Base-by-base conservation (phyloP, 345 rosid genomes). In the Aquilaria malaccensis region DNA sequence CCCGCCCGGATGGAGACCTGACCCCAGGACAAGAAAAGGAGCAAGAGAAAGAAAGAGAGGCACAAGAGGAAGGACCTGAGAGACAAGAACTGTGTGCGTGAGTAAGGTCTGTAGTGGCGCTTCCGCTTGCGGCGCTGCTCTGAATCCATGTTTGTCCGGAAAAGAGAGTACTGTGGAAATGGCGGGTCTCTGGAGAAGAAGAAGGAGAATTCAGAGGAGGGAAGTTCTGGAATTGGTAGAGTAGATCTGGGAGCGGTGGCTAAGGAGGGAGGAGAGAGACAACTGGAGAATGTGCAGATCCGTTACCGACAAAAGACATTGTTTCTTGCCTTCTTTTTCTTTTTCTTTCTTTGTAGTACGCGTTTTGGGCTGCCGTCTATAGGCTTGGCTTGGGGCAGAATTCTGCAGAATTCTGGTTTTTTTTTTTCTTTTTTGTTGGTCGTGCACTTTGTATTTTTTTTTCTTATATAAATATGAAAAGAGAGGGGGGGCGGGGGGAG, bases 71-170 rank as follows among this genome's bases (percentile, higher is more conserved):
- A 56, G 60, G 77, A 86, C 82, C 83, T 82, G 52, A 64, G 66
- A 30, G 93, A 79, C 65, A 89, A 73, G 49, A 80, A 72, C 62
- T 72, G 74, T 9, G 62, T 58, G 30, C 74, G 68, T 4, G 80
- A 50, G 66, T 56, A 70, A 0, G 81, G 77, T 67, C 68, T 81
- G 74, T 81, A 57, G 6, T 62, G 33, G 49, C 87, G 81, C 88
- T 88, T 94, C 71, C 95, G 82, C 86, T 83, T 94, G 70, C 88
- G 74, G 61, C 90, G 82, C 66, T 77, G 84, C 76, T 90, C 95
- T 5, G 85, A 84, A 59, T 94, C 96, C 96, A 80, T 84, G 13
- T n/a, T 64, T 13, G 55, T 64, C 33, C 43, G 43, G 43, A 4
- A 9, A 37, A 37, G 43, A 9, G 7, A 37, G 43, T 4, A 37